Evolutionary conservation across 371 early-diverging fungal species (phyloP), one percentile per base, ranked within the genome.

Genomic region (Haplosporangium sp.): DNA sequence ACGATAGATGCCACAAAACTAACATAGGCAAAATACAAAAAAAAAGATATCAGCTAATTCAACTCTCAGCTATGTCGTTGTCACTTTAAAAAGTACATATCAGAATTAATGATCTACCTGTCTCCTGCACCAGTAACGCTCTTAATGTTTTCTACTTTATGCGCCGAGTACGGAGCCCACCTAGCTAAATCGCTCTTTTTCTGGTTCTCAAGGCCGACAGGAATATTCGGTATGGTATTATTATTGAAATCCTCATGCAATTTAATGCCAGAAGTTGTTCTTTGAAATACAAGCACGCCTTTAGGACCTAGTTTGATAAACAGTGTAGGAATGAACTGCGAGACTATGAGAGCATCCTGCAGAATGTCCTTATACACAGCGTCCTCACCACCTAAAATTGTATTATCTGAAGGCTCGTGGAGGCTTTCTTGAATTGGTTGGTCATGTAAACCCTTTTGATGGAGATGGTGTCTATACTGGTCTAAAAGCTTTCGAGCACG

Each of bases 121-220:
- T 93, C 94, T 7, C 94, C 94, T 13, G 94, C 93, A 15, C 94
- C 94, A 2, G 92, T 91, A 6, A 92, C 93, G 69, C 88, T 92
- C 61, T 83, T 77, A 48, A 91, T 84, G 10, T 75, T 69, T 15
- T 65, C 37, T 2, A 83, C 62, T 17, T 76, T 71, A 35, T 88
- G 71, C 0, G 64, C 65, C 47, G 86, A 66, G 58, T 76, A 75
- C 38, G 53, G 17, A 34, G 48, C 65, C 63, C 57, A 70, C 39
- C 13, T 76, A 55, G 39, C 74, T 65, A 8, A 72, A 6, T 59
- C 59, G 10, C 81, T 38, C 7, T 61, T 42, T 38, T 4, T 11
- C 60, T 60, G 53, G 38, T 61, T 27, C 7, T 69, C 63, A 13
- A 61, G 2, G 11, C 8, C 7, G 20, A 10, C 37, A 4, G 44